phyloP scores from a whole-genome alignment of 371 early-diverging fungal genomes.

The Nematocida sp. region DNA sequence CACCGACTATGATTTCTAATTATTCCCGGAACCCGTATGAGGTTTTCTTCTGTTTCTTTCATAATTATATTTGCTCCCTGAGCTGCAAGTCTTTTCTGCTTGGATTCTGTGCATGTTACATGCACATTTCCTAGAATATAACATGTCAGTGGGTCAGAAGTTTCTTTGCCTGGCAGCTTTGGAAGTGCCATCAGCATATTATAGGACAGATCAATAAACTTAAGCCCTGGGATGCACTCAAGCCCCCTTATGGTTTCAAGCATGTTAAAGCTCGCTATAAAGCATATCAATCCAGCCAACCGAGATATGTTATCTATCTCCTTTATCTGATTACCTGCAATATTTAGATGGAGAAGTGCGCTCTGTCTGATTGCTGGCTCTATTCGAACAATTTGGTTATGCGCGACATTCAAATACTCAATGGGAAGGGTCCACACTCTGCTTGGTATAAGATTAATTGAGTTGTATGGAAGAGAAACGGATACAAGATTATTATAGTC shows the following conservation, averaged over 20 bases:
- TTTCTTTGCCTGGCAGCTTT: slow-evolving; percentile 5
- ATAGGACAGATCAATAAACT: slow-evolving; percentile 33
- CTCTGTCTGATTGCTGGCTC: slow-evolving; percentile 28
- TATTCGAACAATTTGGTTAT: slow-evolving; percentile 49
- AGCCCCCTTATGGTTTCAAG: slow-evolving; percentile 38
- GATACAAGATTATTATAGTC: slow-evolving; percentile 16
- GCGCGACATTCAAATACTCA: slow-evolving; percentile 40
- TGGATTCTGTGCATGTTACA: background rate
- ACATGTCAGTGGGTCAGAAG: background rate
- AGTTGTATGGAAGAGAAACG: slow-evolving; percentile 52
- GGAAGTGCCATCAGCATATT: slow-evolving; percentile 41
- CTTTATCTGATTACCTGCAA: slow-evolving; percentile 53
- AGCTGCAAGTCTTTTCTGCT: background rate
- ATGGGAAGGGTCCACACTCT: slow-evolving; percentile 46
- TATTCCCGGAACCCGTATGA: slow-evolving; percentile 22
- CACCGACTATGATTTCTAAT: slow-evolving; percentile 11
- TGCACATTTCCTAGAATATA: slow-evolving; percentile 31
- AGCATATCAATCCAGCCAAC: slow-evolving; percentile 22
- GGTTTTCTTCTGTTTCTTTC: slow-evolving; percentile 4
- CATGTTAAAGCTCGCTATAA: slow-evolving; percentile 52
- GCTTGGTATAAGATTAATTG: slow-evolving; percentile 39
- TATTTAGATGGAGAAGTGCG: slow-evolving; percentile 39
- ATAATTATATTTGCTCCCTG: slow-evolving; percentile 16
- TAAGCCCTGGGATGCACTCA: slow-evolving; percentile 1
- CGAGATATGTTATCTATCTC: slow-evolving; percentile 38